Conservation (phyloP, 1,284 basidiomycete species). For the Trametes sp. region DNA sequence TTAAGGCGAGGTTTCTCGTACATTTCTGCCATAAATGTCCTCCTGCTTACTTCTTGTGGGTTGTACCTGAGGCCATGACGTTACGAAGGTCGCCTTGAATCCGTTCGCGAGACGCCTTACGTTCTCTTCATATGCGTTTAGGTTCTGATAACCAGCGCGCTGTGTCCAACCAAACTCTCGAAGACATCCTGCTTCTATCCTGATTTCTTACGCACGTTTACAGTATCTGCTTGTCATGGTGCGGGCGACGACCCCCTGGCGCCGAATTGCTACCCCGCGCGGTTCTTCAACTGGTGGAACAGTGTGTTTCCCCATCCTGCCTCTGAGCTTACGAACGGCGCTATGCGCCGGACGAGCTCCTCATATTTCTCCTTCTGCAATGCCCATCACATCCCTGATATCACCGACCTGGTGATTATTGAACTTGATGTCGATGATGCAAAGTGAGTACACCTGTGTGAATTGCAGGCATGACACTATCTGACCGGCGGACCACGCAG, state of each 20-base stretch:
- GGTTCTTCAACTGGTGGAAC: slow-evolving; percentile 96
- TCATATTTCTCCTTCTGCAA: slow-evolving; percentile 94
- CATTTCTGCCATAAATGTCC: slow-evolving; percentile 7
- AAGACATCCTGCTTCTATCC: not conserved
- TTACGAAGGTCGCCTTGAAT: slow-evolving; percentile 1
- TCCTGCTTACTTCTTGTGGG: slow-evolving; percentile 11
- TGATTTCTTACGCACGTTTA: slow-evolving; percentile 13
- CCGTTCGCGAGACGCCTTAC: slow-evolving; percentile 11
- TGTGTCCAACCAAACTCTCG: not conserved
- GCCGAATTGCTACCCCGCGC: slow-evolving; percentile 86
- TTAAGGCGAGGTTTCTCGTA: slow-evolving; percentile 21
- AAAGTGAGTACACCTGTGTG: slow-evolving; percentile 60
- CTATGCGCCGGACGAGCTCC: slow-evolving; percentile 87
- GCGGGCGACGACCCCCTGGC: slow-evolving; percentile 92
- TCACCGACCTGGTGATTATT: slow-evolving; percentile 90
- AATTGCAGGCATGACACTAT: slow-evolving; percentile 1
- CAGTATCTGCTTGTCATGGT: slow-evolving; percentile 93
- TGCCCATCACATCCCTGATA: slow-evolving; percentile 89
- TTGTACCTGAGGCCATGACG: slow-evolving; percentile 14
- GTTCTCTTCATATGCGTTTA: slow-evolving; percentile 12
- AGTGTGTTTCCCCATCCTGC: slow-evolving; percentile 93
- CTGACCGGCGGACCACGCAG: slow-evolving; percentile 47
- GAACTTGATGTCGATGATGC: slow-evolving; percentile 92
- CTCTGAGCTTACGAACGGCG: slow-evolving; percentile 95
- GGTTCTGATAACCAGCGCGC: slow-evolving; percentile 11